Percentiles rank a stretch among this genome's conserved stretches.
Conservation (phyloP, 2,329 filamentous ascomycete species). For the Podosphaera aphanis region DNA sequence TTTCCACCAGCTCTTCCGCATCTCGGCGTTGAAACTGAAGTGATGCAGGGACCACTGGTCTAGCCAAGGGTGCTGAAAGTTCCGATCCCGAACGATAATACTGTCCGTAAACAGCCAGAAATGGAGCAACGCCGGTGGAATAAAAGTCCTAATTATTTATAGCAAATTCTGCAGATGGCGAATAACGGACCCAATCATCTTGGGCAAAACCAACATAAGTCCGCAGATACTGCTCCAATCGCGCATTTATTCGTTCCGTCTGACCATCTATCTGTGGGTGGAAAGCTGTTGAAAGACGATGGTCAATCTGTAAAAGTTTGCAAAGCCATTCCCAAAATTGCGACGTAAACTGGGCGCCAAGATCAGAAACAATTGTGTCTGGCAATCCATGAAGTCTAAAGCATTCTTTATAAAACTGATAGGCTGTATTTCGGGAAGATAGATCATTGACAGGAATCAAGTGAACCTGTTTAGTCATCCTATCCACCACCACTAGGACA, state of each 20-base stretch:
- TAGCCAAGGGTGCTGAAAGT: not conserved
- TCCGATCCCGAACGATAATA: not conserved
- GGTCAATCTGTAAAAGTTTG: conserved; percentile 2
- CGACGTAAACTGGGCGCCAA: conserved; percentile 4
- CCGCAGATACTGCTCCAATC: conserved; percentile 3
- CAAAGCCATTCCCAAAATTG: conserved; percentile 5
- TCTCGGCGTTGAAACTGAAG: not conserved
- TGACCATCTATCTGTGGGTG: conserved; percentile 6
- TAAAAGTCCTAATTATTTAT: conserved; percentile 3
- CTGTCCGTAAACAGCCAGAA: conserved; percentile 4
- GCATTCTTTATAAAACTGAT: not conserved
- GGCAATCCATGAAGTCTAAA: conserved; percentile 1
- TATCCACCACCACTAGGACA: not conserved
- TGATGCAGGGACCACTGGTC: not conserved
- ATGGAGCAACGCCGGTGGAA: conserved; percentile 3
- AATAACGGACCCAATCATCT: conserved; percentile 4
- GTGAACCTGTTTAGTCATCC: not conserved
- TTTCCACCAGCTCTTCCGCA: not conserved
- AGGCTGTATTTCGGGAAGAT: not conserved
- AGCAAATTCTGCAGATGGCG: conserved; percentile 6
- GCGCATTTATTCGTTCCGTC: conserved; percentile 5
- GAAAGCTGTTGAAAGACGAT: conserved; percentile 4
- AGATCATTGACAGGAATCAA: not conserved
- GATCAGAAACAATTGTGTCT: conserved; percentile 4
- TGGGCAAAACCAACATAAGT: conserved; percentile 5